These are phyloP conservation scores for Astrothelium macrocarpum DNA, from an alignment of 495 filamentous ascomycete genomes.

Conservation along the genomic window DNA sequence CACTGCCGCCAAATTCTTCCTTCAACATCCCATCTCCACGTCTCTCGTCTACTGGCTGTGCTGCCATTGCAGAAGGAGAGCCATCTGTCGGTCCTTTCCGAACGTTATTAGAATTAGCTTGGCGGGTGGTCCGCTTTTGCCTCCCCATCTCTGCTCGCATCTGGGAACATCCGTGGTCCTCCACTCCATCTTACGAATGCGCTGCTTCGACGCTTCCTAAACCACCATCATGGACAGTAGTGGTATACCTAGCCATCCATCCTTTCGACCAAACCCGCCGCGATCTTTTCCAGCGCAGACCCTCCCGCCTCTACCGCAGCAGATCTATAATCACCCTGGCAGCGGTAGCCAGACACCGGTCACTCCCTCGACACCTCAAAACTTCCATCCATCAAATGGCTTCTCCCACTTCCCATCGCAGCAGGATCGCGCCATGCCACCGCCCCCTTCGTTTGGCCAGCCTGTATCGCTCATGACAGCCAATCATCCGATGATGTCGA, in stretches of 20 bases:
- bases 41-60: background rate
- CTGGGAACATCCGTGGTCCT: background rate
- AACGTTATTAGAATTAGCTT: background rate
- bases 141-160: background rate
- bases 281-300: background rate
- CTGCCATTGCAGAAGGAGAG: background rate
- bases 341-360: constrained; percentile 23
- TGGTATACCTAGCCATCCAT: background rate
- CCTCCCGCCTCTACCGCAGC: background rate
- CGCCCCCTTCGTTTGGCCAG: constrained; percentile 15
- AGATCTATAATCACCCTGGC: constrained; percentile 14
- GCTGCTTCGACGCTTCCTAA: background rate
- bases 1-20: constrained; percentile 1
- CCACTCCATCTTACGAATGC: background rate
- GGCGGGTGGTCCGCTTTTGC: background rate
- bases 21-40: background rate
- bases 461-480: constrained; percentile 33
- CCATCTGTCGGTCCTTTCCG: background rate
- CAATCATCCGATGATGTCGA: constrained; percentile 9
- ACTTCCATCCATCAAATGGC: background rate
- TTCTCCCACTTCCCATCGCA: background rate
- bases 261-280: background rate
- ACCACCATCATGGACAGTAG: background rate
- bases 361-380: constrained; percentile 23
- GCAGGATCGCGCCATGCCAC: constrained; percentile 14